A percentile compares a stretch with the other conserved stretches of the same genome.
phyloP scores from a whole-genome alignment of 2,329 filamentous ascomycete genomes.

The Microcera coccophila region DNA sequence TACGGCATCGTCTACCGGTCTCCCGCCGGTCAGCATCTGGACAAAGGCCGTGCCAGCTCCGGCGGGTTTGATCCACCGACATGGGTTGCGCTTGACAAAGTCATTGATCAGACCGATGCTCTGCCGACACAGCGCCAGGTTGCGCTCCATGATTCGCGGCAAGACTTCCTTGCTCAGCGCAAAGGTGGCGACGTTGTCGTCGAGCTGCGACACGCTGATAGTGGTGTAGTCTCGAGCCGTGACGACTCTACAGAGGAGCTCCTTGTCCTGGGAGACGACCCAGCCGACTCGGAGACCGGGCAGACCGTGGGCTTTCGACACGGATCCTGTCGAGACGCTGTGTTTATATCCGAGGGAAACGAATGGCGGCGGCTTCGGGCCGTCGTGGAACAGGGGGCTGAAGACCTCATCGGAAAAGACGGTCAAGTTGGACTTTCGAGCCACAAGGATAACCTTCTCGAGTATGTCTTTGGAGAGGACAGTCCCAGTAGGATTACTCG shows the following conservation, averaged over 20 bases:
- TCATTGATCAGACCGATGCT: background rate
- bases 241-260: slow-evolving; percentile 60
- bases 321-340: slow-evolving; percentile 70
- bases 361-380: slow-evolving; percentile 57
- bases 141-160: slow-evolving; percentile 46
- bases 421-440: slow-evolving; percentile 57
- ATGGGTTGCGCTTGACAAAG: background rate
- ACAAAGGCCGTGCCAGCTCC: background rate
- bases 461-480: slow-evolving; percentile 60
- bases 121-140: slow-evolving; percentile 28
- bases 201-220: slow-evolving; percentile 75
- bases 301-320: slow-evolving; percentile 80
- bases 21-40: background rate
- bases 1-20: background rate
- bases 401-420: slow-evolving; percentile 79
- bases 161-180: slow-evolving; percentile 55
- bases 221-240: slow-evolving; percentile 74
- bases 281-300: slow-evolving; percentile 79
- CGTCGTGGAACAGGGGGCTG: slow-evolving; percentile 69
- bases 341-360: slow-evolving; percentile 68
- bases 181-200: slow-evolving; percentile 74
- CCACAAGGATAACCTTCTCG: slow-evolving; percentile 58
- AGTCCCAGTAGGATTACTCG: slow-evolving; percentile 77
- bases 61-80: background rate
- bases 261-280: slow-evolving; percentile 63